These are phyloP conservation scores for Arachnopeziza araneosa DNA, from an alignment of 2,329 filamentous ascomycete genomes.

Conservation along the genomic window DNA sequence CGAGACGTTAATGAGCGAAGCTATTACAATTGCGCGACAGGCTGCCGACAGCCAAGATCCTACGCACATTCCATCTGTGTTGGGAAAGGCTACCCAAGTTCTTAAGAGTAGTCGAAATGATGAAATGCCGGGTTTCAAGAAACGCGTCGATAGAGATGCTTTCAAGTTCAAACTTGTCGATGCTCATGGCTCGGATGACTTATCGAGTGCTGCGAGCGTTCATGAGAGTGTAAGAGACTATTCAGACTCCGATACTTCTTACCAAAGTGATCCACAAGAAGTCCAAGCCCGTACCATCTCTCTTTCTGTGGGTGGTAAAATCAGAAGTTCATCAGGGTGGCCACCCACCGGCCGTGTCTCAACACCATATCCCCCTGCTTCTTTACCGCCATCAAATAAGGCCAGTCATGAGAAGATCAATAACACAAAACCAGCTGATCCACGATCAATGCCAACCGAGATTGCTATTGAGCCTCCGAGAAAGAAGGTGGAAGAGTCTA, in stretches of 20 bases:
- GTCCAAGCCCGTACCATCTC: not conserved
- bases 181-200: slow-evolving; percentile 10
- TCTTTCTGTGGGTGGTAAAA: not conserved
- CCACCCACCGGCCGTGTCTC: slow-evolving; percentile 13
- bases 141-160: not conserved
- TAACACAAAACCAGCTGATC: slow-evolving; percentile 14
- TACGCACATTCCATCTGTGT: slow-evolving; percentile 14
- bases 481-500: not conserved
- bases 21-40: slow-evolving; percentile 32
- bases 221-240: slow-evolving; percentile 26
- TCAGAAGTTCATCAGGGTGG: slow-evolving; percentile 6
- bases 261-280: slow-evolving; percentile 13
- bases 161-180: not conserved
- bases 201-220: slow-evolving; percentile 17
- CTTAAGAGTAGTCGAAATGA: slow-evolving; percentile 18
- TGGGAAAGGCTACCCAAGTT: slow-evolving; percentile 20
- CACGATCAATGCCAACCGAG: slow-evolving; percentile 8
- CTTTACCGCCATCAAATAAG: slow-evolving; percentile 1
- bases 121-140: not conserved
- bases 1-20: slow-evolving; percentile 32
- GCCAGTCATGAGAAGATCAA: slow-evolving; percentile 6
- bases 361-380: slow-evolving; percentile 14
- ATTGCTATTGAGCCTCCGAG: not conserved
- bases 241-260: slow-evolving; percentile 17
- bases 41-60: slow-evolving; percentile 26